A percentile compares a stretch with the other conserved stretches of the same genome.
Evolutionary conservation across 2,329 filamentous ascomycete species (phyloP).

Genomic region (Lasiodiplodia gonubiensis): DNA sequence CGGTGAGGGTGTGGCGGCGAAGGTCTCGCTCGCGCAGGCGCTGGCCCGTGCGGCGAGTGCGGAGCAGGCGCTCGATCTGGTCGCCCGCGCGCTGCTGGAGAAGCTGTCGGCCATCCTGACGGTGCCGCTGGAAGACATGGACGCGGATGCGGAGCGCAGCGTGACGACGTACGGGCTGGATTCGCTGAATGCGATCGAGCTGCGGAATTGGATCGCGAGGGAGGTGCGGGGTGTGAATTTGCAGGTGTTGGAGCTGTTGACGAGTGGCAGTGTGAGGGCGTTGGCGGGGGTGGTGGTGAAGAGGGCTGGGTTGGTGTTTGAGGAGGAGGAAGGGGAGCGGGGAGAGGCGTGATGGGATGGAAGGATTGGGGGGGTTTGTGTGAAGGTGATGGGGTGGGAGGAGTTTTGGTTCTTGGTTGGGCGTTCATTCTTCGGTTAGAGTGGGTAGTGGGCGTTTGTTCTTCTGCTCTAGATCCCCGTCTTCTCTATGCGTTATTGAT

Average conservation of each 20-base stretch:
- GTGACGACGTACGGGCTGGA: slow-evolving; percentile 36
- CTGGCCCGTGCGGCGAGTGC: neutral
- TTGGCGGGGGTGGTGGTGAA: slow-evolving; percentile 9
- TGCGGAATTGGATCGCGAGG: slow-evolving; percentile 36
- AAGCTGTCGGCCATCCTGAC: slow-evolving; percentile 30
- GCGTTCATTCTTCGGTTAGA: neutral
- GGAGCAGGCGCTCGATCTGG: slow-evolving; percentile 2
- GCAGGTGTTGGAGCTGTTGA: slow-evolving; percentile 34
- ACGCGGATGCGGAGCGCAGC: slow-evolving; percentile 10
- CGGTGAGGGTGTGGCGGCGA: neutral
- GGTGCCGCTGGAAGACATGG: slow-evolving; percentile 33
- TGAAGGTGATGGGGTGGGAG: neutral
- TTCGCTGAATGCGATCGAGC: slow-evolving; percentile 37
- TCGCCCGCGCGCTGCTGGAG: slow-evolving; percentile 16
- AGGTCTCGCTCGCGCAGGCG: neutral
- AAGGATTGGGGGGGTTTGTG: neutral
- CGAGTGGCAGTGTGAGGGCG: slow-evolving; percentile 15
- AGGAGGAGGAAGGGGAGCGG: too few relatives aligned
- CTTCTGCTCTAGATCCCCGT: neutral
- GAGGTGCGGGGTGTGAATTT: slow-evolving; percentile 32
- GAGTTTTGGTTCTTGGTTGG: neutral
- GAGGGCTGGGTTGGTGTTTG: slow-evolving; percentile 16
- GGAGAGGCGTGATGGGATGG: neutral
- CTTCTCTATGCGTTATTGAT: too few relatives aligned
- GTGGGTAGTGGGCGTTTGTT: neutral